Percentiles rank a stretch among this genome's conserved stretches.
Conservation (phyloP, 2,329 filamentous ascomycete species). For the Alternaria gansuensis region DNA sequence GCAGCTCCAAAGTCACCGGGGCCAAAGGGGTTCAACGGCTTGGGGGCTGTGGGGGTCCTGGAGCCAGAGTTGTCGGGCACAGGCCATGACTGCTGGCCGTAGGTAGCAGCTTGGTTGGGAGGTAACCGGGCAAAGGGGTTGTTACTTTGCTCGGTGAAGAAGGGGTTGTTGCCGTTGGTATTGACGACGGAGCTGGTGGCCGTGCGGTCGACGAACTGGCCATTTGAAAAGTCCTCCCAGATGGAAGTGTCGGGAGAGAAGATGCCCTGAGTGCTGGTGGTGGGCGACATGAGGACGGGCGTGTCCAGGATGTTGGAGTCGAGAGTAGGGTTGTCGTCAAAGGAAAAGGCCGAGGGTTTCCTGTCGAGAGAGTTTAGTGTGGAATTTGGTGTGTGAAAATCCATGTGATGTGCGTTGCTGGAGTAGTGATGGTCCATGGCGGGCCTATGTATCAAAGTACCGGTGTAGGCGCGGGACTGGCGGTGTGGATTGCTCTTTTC, state of each 20-base stretch:
- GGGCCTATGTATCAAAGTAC: constrained; percentile 53
- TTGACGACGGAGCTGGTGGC: constrained; percentile 51
- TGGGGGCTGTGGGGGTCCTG: constrained; percentile 76
- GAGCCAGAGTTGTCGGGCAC: constrained; percentile 71
- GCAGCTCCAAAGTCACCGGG: constrained; percentile 60
- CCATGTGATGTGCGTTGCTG: constrained; percentile 44
- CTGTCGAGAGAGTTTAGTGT: constrained; percentile 49
- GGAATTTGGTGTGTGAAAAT: constrained; percentile 52
- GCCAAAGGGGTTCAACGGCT: constrained; percentile 73
- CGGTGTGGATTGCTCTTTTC: constrained; percentile 52
- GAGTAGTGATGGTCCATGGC: constrained; percentile 49
- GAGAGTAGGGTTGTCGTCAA: constrained; percentile 64
- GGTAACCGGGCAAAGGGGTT: constrained; percentile 72
- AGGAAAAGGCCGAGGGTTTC: constrained; percentile 53
- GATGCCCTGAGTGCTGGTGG: constrained; percentile 59
- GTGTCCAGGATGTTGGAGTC: constrained; percentile 57
- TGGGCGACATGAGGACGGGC: constrained; percentile 59
- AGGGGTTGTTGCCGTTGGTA: constrained; percentile 57
- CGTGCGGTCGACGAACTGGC: constrained; percentile 52
- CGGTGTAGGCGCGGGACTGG: constrained; percentile 52
- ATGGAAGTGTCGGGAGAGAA: constrained; percentile 63
- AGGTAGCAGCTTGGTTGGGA: constrained; percentile 57
- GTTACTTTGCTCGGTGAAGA: constrained; percentile 60
- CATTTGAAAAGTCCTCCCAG: constrained; percentile 57
- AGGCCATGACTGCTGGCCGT: constrained; percentile 67